Base-by-base conservation (phyloP, 164 flowering plant genomes). In the Tinospora cordifolia region DNA sequence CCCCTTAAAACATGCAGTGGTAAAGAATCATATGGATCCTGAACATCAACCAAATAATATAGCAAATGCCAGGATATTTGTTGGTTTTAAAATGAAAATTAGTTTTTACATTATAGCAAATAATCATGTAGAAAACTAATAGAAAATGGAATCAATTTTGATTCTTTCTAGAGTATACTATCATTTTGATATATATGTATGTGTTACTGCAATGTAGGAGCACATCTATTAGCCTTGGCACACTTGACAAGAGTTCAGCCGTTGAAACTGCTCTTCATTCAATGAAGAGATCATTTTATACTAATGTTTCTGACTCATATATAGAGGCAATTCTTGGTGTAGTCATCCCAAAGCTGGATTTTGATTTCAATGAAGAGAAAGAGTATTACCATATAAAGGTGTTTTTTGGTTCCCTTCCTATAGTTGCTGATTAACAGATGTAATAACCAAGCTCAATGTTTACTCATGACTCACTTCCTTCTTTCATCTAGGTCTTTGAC, bases 351-450 rank as follows among this genome's bases (percentile, higher is more conserved):
- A 75, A 78, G 63, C 68, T 79, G 47, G 85, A 82, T 40, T 19
- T 83, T 66, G 75, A 72, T 40, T 75, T 75, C 71, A 81, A 72
- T 38, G 77, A 54, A 49, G 83, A 82, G 67, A 85, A 84, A 74
- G 88, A 83, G 51, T 40, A 74, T 34, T 88, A 81, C 75, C 71
- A 75, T 72, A 79, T 88, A 12, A 76, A 81, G 88, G 89, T 87
- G 70, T 15, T 71, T 25, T 62, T 74, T 66, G 24, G 24, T 19
- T 63, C 34, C 25, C 8, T 40, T 60, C 34, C 68, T 47, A 38
- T 63, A 62, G 34, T 54, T 25, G 13, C 27, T 17, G 6, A 21
- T 22, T 46, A 21, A 41, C 11, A 26, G 21, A 26, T 11, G 59
- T 72, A 59, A 25, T 40, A 25, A 22, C 64, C 27, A 26, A 40